Base-by-base conservation (phyloP, 176 grass and related monocot species). In the Saccharum officinarum region DNA sequence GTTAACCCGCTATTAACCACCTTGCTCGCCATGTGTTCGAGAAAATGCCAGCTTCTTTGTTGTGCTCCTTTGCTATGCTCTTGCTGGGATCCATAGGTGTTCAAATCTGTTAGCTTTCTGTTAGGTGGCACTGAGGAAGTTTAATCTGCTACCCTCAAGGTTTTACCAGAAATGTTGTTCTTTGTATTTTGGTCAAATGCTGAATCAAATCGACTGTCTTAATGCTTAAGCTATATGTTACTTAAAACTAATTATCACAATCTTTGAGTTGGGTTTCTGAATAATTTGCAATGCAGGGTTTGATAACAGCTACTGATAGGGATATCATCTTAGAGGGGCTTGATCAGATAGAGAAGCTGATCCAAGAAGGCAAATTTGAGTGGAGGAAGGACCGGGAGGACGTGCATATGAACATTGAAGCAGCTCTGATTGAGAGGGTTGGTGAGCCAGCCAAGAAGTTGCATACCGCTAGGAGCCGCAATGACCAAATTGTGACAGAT, bases 351-450 rank as follows among this genome's bases (percentile, higher is more conserved):
- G 92, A 95, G 86, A 94, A 34, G 52, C 83, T 84, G 52, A 98
- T 98, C 81, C 86, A 94, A 77, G 93, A 89, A 65, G 93, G 93
- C 3, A 89, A 95, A 67, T 99, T 99, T 86, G 88, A 96, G 52
- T 99, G 97, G 97, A 91, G 90, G 61, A 94, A 80, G 28, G 97
- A 99, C 71, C 73, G 82, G 82, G 93, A 96, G 84, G 97, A 99
- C 16, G 97, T 99, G 16, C 97, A 99, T 81, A 99, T 99, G 93
- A 96, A 99, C 79, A 99, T 99, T 67, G 97, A 99, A 80, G 97
- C 97, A 34, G 90, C 93, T 82, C 80, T 99, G 11, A 99, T 94
- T 34, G 97, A 99, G 26, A 89, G 80, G 81, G 89, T 99, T 25
- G 97, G 97, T 75, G 97, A 99, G 75, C 97, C 97, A 2, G 97